Base-by-base conservation (phyloP, 371 early-diverging fungal genomes). In the Choanephora cucurbitarum region DNA sequence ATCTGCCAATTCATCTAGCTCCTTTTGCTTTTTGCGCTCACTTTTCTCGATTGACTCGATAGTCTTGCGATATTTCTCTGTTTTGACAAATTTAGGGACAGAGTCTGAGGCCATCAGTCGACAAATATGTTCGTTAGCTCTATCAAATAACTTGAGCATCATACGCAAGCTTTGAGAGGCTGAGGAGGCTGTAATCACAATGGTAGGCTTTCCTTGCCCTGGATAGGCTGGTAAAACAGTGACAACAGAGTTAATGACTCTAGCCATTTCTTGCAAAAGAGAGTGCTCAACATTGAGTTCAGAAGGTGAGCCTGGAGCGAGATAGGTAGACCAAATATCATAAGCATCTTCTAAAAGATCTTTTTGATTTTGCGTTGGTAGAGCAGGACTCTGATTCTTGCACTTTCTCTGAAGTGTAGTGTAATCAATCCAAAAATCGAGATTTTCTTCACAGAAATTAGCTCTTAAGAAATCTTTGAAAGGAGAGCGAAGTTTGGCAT, bases 101-200 rank as follows among this genome's bases (percentile, higher is more conserved):
- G 89, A 89, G 51, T 91, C 91, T 1, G 84, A 83, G 15, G 91
- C 88, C 87, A 89, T 86, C 10, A 91, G 67, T 22, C 83, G 70
- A 68, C 87, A 91, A 49, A 89, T 87, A 45, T 89, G 88, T 8
- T 87, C 86, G 47, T 89, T 81, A 8, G 82, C 83, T 22, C 62
- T 61, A 43, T 87, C 84, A 63, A 87, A 84, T 66, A 88, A 65
- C 33, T 77, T 73, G 1, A 85, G 70, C 67, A 80, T 72, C 51
- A 76, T 69, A 15, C 73, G 44, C 22, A 80, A 31, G 32, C 73
- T 71, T 32, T 72, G 72, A 3, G 75, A 72, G 6, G 65, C 65
- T 7, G 72, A 72, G 2, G 64, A 60, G 10, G 79, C 62, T 3
- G 75, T 73, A 32, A 79, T 71, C 17, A 75, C 58, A 32, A 79